Percentiles rank a stretch among this genome's conserved stretches.
phyloP scores from a whole-genome alignment of 1,284 basidiomycete genomes.

The Pseudozyma sp. region DNA sequence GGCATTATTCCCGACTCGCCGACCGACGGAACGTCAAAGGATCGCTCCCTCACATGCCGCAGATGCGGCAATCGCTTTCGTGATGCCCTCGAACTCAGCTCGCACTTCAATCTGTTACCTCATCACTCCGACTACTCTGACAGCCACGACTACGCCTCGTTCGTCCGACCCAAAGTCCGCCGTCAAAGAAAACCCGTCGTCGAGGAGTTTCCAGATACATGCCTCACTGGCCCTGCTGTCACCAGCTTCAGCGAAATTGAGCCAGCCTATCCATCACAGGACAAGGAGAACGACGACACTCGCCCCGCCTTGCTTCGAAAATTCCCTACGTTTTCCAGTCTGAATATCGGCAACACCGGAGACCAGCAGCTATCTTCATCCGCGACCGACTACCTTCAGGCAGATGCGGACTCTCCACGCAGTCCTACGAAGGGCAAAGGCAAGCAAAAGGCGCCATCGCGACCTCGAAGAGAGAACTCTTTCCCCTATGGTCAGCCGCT shows the following conservation, averaged over 20 bases:
- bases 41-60: slow-evolving; percentile 33
- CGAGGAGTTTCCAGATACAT: neutral
- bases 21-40: slow-evolving; percentile 22
- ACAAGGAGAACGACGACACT: slow-evolving; percentile 10
- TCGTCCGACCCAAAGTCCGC: slow-evolving; percentile 21
- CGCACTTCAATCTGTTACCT: slow-evolving; percentile 38
- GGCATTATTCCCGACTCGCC: slow-evolving; percentile 35
- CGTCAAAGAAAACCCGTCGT: neutral
- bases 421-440: slow-evolving; percentile 24
- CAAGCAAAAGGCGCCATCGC: slow-evolving; percentile 22
- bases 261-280: slow-evolving; percentile 14
- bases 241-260: slow-evolving; percentile 29
- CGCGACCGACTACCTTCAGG: slow-evolving; percentile 22
- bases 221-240: neutral
- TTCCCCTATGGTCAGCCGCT: slow-evolving; percentile 28
- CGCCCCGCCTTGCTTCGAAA: slow-evolving; percentile 31
- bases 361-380: slow-evolving; percentile 2
- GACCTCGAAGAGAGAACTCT: slow-evolving; percentile 26
- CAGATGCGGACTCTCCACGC: neutral
- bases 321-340: slow-evolving; percentile 21
- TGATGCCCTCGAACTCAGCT: slow-evolving; percentile 33
- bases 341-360: slow-evolving; percentile 1
- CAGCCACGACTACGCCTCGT: slow-evolving; percentile 32
- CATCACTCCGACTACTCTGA: slow-evolving; percentile 41
- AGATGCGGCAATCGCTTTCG: slow-evolving; percentile 40